These are phyloP conservation scores for Diaporthe eres DNA, from an alignment of 2,329 filamentous ascomycete species.

Conservation along the genomic window DNA sequence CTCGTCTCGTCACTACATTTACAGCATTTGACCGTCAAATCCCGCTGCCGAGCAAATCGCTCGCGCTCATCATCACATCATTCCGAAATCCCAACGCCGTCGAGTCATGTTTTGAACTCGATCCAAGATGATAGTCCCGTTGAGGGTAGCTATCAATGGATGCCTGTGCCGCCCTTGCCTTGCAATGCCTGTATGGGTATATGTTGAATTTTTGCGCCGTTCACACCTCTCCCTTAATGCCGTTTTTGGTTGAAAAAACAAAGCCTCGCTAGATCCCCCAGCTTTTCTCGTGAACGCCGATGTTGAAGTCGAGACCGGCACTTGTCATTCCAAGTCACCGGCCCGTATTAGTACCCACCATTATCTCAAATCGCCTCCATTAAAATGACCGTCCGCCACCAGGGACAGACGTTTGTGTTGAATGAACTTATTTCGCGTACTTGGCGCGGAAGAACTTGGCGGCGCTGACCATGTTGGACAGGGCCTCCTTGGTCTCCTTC, in stretches of 20 bases:
- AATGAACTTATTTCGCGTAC: slow-evolving; percentile 74
- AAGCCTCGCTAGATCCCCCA: slow-evolving; percentile 41
- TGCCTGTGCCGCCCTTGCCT: slow-evolving; percentile 37
- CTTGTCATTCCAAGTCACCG: slow-evolving; percentile 46
- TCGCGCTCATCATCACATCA: slow-evolving; percentile 29
- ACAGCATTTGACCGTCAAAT: slow-evolving; percentile 4
- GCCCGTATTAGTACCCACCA: slow-evolving; percentile 41
- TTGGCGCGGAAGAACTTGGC: slow-evolving; percentile 97
- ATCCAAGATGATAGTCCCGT: slow-evolving; percentile 41
- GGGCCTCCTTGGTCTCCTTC: slow-evolving; percentile 97
- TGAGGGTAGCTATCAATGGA: slow-evolving; percentile 42
- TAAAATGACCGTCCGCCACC: slow-evolving; percentile 50
- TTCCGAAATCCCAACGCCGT: slow-evolving; percentile 38
- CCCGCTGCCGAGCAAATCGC: slow-evolving; percentile 14
- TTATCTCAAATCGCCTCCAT: slow-evolving; percentile 37
- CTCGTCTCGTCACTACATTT: slow-evolving; percentile 21
- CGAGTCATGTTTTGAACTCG: slow-evolving; percentile 37
- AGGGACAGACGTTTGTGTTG: slow-evolving; percentile 44
- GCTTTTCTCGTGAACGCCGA: slow-evolving; percentile 61
- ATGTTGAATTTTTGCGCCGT: slow-evolving; percentile 44
- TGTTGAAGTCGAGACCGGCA: slow-evolving; percentile 65
- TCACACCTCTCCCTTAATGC: slow-evolving; percentile 37
- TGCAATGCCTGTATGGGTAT: slow-evolving; percentile 44
- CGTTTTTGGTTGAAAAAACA: slow-evolving; percentile 43
- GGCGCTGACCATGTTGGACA: slow-evolving; percentile 97